Base-by-base conservation (phyloP, 345 rosid species). In the Geranium rotundifolium region DNA sequence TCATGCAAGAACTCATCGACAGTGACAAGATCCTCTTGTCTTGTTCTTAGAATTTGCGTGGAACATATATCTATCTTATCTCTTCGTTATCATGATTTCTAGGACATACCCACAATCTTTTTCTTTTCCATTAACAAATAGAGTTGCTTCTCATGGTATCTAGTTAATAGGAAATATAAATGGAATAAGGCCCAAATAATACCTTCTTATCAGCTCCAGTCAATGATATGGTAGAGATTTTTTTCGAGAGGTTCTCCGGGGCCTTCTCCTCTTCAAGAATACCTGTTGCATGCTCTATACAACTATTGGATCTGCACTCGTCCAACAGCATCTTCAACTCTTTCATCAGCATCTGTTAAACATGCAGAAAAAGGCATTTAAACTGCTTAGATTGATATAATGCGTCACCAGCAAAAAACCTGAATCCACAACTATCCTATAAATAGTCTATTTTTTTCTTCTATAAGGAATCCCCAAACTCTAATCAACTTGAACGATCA, bases 261-360 rank as follows among this genome's bases (percentile, higher is more conserved):
- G 80, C 96, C 79, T 77, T 88, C 78, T 76, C 85, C 61, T 71
- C 87, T 80, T 88, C 96, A 58, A 90, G 77, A 60, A 90, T 80
- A 60, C 95, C 95, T 0, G 72, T 68, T 14, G 99, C 99, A 77
- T 95, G 99, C 78, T 95, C 99, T 62, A 88, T 82, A 78, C 97
- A 95, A 80, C 86, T 75, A 62, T 77, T 86, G 66, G 92, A 81
- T 84, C 97, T 81, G 79, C 96, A 80, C 71, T 85, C 96, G 9
- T 76, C 76, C 70, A 60, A 68, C 65, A 95, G 67, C 7, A 77
- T 65, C 78, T 78, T 84, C 82, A 95, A 74, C 79, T 82, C 92
- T 64, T 79, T 66, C 63, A 75, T 72, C 74, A 77, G 71, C 46
- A 58, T 68, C 98, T 85, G 87, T 58, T 29, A 59, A 59, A 50